A percentile compares a stretch with the other conserved stretches of the same genome.
These are phyloP conservation scores for Hypoxylon sp. DNA, from an alignment of 2,329 filamentous ascomycete species.

Conservation along the genomic window DNA sequence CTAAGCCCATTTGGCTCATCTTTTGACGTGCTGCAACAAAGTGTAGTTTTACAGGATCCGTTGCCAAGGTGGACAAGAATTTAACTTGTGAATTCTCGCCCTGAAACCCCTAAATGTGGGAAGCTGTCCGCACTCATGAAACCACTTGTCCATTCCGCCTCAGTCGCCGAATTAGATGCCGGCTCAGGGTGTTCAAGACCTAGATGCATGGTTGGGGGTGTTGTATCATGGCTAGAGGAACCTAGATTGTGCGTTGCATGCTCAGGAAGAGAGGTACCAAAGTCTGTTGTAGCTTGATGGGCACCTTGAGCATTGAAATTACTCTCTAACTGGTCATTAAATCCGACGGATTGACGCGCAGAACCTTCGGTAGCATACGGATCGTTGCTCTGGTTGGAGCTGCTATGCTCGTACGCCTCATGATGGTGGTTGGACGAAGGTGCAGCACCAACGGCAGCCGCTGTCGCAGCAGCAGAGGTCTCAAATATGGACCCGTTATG, in stretches of 20 bases:
- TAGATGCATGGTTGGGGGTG: conserved; percentile 21
- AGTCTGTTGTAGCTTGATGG: conserved; percentile 20
- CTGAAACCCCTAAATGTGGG: conserved; percentile 22
- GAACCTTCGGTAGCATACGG: conserved; percentile 18
- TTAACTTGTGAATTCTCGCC: background rate
- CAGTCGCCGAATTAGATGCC: conserved; percentile 3
- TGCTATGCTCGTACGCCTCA: conserved; percentile 17
- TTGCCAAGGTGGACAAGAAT: background rate
- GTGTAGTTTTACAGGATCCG: background rate
- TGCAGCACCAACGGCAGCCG: conserved; percentile 1
- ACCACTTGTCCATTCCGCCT: conserved; percentile 20
- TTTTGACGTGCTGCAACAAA: conserved; percentile 5
- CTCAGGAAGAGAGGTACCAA: conserved; percentile 23
- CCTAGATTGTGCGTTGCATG: conserved; percentile 3
- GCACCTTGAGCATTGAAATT: conserved; percentile 7
- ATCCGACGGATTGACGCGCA: conserved; percentile 10
- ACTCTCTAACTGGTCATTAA: conserved; percentile 8
- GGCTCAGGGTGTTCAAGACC: conserved; percentile 22
- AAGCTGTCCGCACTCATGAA: conserved; percentile 25
- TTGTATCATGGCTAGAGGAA: conserved; percentile 23
- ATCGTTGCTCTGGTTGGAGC: conserved; percentile 9
- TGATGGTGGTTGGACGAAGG: conserved; percentile 19
- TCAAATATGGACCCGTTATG: conserved; percentile 36
- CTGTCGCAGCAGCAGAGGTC: conserved; percentile 24
- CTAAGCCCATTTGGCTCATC: background rate